Base-by-base conservation (phyloP, 257 asterid genomes). In the Mentha longifolia region DNA sequence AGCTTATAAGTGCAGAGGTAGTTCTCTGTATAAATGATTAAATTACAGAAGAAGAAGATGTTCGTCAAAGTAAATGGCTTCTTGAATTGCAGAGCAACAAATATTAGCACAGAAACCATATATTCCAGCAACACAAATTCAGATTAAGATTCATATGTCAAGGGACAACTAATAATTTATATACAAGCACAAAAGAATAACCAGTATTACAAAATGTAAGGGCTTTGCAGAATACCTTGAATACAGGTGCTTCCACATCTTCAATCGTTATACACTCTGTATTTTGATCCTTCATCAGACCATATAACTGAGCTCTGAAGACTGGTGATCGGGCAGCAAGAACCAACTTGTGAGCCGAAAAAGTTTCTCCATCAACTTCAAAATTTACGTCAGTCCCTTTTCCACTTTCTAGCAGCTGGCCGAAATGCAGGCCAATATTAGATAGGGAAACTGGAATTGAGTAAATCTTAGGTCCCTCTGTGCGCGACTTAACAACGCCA, bases 301-400 rank as follows among this genome's bases (percentile, higher is more conserved):
- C 99, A 83, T 78, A 91, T 22, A 94, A 85, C 72, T 91, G 99
- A 74, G 96, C 99, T 78, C 95, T 84, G 73, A 94, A 91, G 58
- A 91, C 97, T 6, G 99, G 97, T 49, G 99, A 94, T 19, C 97
- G 96, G 66, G 99, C 96, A 43, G 97, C 96, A 79, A 94, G 96
- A 39, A 94, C 90, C 81, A 91, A 79, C 82, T 94, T 94, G 86
- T 94, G 99, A 65, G 92, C 99, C 10, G 88, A 57, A 81, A 88
- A 88, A 0, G 68, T 72, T 78, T 94, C 96, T 55, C 88, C 99
- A 80, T 84, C 82, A 72, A 94, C 90, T 41, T 87, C 92, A 37
- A 91, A 88, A 65, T 22, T 84, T 51, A 89, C 86, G 68, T 94
- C 97, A 39, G 86, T 78, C 65, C 90, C 96, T 78, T 80, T 79